These are phyloP conservation scores for Auricularia cornea DNA, from an alignment of 768 basidiomycete genomes.

Conservation along the genomic window DNA sequence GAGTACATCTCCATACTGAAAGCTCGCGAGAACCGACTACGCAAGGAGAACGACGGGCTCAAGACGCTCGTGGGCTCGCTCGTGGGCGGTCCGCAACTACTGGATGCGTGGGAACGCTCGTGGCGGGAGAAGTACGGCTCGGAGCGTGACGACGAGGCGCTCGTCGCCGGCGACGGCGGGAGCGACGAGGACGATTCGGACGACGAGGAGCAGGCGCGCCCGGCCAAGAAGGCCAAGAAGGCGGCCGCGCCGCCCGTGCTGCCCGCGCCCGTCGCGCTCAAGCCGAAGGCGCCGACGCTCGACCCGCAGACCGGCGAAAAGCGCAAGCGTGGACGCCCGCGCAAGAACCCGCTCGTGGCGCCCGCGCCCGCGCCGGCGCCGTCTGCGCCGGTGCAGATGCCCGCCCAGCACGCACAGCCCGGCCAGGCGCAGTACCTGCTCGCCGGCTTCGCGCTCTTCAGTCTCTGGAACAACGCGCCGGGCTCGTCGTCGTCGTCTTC, in stretches of 20 bases:
- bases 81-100: conserved; percentile 63
- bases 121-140: conserved; percentile 72
- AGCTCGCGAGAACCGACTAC: conserved; percentile 61
- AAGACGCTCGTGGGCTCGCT: conserved; percentile 60
- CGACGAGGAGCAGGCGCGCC: conserved; percentile 29
- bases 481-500: conserved; percentile 28
- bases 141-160: conserved; percentile 56
- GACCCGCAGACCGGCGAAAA: conserved; percentile 49
- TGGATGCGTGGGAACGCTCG: conserved; percentile 68
- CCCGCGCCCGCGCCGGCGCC: conserved; percentile 11
- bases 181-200: conserved; percentile 26
- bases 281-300: conserved; percentile 22
- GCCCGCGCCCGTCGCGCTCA: conserved; percentile 16
- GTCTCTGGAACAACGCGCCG: conserved; percentile 73
- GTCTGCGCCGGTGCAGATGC: conserved; percentile 9
- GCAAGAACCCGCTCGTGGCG: conserved; percentile 48
- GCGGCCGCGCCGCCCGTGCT: no score
- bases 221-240: conserved; percentile 37
- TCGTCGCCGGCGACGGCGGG: conserved; percentile 13
- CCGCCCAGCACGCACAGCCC: not conserved
- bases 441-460: conserved; percentile 76
- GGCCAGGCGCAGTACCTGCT: conserved; percentile 55
- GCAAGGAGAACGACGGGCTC: conserved; percentile 67
- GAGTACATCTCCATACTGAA: conserved; percentile 89
- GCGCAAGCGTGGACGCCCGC: conserved; percentile 75